phyloP scores from a whole-genome alignment of 306 rosid species.

The Medicago truncatula region MtrunA17r5.0-ANR NC_053048.1:35685501-35686000 shows the following conservation, averaged over 20 bases:
- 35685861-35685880: constrained; percentile 47
- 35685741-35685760: constrained; percentile 38
- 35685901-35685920: constrained; percentile 19
- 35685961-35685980: background rate
- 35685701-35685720: constrained; percentile 51
- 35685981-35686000: background rate
- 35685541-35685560: constrained; percentile 32
- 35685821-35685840: constrained; percentile 38
- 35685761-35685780: constrained; percentile 36
- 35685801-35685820: constrained; percentile 44
- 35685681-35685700: constrained; percentile 54
- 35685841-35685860: constrained; percentile 36
- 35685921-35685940: constrained; percentile 28
- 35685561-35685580: constrained; percentile 37
- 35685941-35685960: background rate
- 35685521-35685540: constrained; percentile 39
- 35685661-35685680: constrained; percentile 47
- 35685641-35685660: constrained; percentile 52
- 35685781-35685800: constrained; percentile 46
- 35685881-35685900: constrained; percentile 45
- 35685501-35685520: constrained; percentile 9
- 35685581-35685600: constrained; percentile 49
- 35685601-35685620: constrained; percentile 50
- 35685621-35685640: constrained; percentile 42
- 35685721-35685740: constrained; percentile 45